Base-by-base conservation (phyloP, 2,329 filamentous ascomycete genomes). In the Phoma sp. region DNA sequence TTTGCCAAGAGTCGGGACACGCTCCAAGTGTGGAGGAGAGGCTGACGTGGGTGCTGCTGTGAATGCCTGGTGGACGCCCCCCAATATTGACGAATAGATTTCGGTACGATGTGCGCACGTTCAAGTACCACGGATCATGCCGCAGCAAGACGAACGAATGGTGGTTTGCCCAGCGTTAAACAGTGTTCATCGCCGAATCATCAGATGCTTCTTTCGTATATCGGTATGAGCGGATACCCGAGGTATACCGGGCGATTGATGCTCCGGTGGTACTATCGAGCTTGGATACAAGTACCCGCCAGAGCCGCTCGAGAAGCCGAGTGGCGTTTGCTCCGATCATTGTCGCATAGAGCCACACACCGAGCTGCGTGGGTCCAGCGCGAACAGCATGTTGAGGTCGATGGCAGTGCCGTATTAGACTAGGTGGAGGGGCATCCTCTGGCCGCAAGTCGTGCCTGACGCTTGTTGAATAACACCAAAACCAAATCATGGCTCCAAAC, bases 1-100 rank as follows among this genome's bases (percentile, higher is more conserved):
- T 59, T 46, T 66, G 69, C 69, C 68, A 70, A 72, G 68, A 57
- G 45, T 59, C 65, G 61, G 66, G 59, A 56, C 46, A 47, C 52
- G 44, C 47, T 51, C 48, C 53, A 54, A 49, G 56, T 62, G 60
- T 44, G 47, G 43, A 51, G 52, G 38, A 47, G 43, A 35, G 30
- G 41, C 42, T 46, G 51, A 37, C 11, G 47, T 18, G 38, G 29
- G 36, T 25, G 46, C 36, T 41, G 40, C 30, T 22, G 14, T 49
- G 29, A 27, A 30, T 41, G 32, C 32, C 25, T 42, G 42, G 24
- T 38, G 37, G 36, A 23, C 27, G 25, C 27, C 36, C 36, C 52
- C 52, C 42, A 25, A 29, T 37, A 30, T 27, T 18, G 23, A 29
- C 40, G 43, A 14, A 22, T 24, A 42, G 27, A 41, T 42, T 13